Base-by-base conservation (phyloP, 257 asterid species). In the Cinchona pubescens region DNA sequence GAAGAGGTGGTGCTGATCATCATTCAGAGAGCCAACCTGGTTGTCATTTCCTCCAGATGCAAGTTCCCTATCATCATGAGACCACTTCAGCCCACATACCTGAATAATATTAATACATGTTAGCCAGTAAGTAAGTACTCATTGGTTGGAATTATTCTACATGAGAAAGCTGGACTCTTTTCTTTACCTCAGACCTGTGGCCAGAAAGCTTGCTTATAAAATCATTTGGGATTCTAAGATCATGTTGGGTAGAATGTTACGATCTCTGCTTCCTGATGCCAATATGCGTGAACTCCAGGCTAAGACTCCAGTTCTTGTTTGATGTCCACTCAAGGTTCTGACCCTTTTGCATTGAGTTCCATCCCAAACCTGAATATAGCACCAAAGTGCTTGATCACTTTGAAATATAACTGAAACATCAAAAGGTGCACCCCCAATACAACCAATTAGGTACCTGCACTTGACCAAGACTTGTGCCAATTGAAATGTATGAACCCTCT, bases 1-100 rank as follows among this genome's bases (percentile, higher is more conserved):
- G 11, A 68, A 74, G 40, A 62, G 35, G 10, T 40, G 35, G n/a
- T n/a, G n/a, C n/a, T 38, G 15, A 53, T 27, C 15, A 60, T 21
- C 60, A 42, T 46, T 66, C 45, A 18, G 43, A 69, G 8, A 35
- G 40, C 13, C 34, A 76, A 92, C 97, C 93, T 92, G 97, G 78
- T 95, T 95, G 88, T 95, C 98, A 75, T 95, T 95, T 68, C 98
- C 98, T 74, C 98, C 97, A 7, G 98, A 95, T 38, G 99, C 99
- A 43, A 95, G 99, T 82, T 95, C 97, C 53, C 99, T 80, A 76
- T 95, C 98, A 79, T 95, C 99, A 49, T 87, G 97, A 66, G 98
- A 95, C 98, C 99, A 95, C 83, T 95, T 92, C 78, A 92, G 87
- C 43, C 99, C 98, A 67, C 99, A 92, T 46, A 92, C 92, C 97